Conservation (phyloP, 371 early-diverging fungal genomes). For the Mucor lusitanicus region DNA sequence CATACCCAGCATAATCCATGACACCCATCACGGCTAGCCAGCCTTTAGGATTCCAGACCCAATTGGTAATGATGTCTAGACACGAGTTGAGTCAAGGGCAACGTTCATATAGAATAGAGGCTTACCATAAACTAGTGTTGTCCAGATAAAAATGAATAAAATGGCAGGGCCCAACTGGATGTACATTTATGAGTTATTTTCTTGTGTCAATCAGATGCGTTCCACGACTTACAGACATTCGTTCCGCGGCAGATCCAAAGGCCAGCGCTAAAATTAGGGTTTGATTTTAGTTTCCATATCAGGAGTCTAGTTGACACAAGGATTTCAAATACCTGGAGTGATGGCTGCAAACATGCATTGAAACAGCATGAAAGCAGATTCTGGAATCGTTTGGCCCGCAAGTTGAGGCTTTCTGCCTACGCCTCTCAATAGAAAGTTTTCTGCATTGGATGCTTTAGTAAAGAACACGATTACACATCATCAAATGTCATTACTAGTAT, state of each 20-base stretch:
- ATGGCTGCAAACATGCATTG: slow-evolving; percentile 79
- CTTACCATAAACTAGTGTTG: slow-evolving; percentile 74
- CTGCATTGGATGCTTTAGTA: slow-evolving; percentile 11
- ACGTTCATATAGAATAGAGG: not conserved
- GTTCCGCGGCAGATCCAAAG: slow-evolving; percentile 85
- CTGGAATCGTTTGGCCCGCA: slow-evolving; percentile 58
- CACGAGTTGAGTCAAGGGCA: not conserved
- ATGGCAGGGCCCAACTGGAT: slow-evolving; percentile 66
- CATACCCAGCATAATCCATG: slow-evolving; percentile 77
- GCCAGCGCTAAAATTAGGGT: slow-evolving; percentile 60
- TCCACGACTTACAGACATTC: slow-evolving; percentile 58
- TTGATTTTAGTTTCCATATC: slow-evolving; percentile 6
- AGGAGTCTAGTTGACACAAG: not conserved
- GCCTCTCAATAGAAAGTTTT: slow-evolving; percentile 44
- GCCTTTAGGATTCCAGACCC: slow-evolving; percentile 79
- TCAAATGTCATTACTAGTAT: slow-evolving; percentile 46
- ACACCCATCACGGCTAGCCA: slow-evolving; percentile 73
- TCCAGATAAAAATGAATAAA: slow-evolving; percentile 83
- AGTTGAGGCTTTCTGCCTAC: slow-evolving; percentile 44
- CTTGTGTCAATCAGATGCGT: not conserved
- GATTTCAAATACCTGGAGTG: slow-evolving; percentile 50
- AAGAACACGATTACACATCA: not conserved
- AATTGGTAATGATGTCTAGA: slow-evolving; percentile 75
- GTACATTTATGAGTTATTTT: not conserved
- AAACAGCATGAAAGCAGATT: slow-evolving; percentile 64